Evolutionary conservation across 169 alveolate genomes (phyloP).

Genomic region (Neospora caninum): DNA sequence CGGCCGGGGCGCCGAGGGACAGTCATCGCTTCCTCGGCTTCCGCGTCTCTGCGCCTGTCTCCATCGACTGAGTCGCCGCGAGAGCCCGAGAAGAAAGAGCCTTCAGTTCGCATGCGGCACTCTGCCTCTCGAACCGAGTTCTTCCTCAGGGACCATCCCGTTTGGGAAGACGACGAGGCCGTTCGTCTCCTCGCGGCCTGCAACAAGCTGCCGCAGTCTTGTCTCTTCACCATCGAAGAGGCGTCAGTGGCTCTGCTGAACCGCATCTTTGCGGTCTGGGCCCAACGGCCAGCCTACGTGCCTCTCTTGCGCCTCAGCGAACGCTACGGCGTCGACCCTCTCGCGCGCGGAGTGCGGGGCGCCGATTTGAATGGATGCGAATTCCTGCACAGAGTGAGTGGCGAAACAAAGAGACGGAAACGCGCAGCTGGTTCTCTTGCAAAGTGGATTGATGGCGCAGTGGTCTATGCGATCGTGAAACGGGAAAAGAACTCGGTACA

Average conservation of each 20-base stretch:
- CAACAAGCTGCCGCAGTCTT: conserved; percentile 57
- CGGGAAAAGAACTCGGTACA: too few relatives aligned
- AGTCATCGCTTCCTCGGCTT: conserved; percentile 19
- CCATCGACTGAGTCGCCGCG: neutral
- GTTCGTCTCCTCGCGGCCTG: conserved; percentile 59
- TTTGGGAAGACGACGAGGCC: conserved; percentile 12
- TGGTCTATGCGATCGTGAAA: too few relatives aligned
- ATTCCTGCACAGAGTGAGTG: conserved; percentile 17
- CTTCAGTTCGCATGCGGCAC: neutral
- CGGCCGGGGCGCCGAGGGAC: conserved; percentile 29
- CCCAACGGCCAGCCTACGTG: conserved; percentile 59
- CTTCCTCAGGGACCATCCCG: conserved; percentile 16
- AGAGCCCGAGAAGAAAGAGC: neutral
- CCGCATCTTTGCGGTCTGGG: conserved; percentile 43
- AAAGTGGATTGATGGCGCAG: too few relatives aligned
- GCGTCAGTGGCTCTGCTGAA: conserved; percentile 68
- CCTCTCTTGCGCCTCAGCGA: conserved; percentile 42
- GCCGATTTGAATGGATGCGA: neutral
- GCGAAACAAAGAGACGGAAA: neutral
- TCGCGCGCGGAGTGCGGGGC: neutral
- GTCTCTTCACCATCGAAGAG: conserved; percentile 60
- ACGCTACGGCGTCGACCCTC: conserved; percentile 50
- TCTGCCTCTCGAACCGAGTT: neutral
- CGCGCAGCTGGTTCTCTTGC: too few relatives aligned
- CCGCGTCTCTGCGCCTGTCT: neutral